Evolutionary conservation across 2,329 filamentous ascomycete species (phyloP).

Genomic region (Paecilomyces dactylethromorphus): DNA sequence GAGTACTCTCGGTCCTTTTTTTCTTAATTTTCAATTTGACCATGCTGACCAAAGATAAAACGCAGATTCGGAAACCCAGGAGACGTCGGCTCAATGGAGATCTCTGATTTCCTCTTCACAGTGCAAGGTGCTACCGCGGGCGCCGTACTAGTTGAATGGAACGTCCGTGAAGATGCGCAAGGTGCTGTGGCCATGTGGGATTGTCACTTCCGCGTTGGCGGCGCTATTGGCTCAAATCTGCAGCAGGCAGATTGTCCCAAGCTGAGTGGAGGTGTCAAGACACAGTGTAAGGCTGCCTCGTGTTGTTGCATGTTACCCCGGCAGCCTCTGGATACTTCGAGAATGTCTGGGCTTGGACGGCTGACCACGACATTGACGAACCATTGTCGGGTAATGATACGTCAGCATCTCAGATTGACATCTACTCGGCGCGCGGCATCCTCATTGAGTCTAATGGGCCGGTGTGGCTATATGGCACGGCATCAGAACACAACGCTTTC

Average conservation of each 20-base stretch:
- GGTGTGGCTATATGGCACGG: constrained; percentile 59
- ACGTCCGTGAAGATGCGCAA: constrained; percentile 20
- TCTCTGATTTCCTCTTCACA: constrained; percentile 29
- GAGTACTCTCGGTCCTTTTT: too few relatives aligned
- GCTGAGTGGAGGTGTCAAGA: constrained; percentile 5
- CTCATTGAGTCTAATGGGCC: constrained; percentile 42
- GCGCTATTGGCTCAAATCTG: constrained; percentile 27
- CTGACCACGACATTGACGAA: constrained; percentile 28
- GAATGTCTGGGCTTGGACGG: constrained; percentile 27
- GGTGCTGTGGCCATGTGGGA: constrained; percentile 22
- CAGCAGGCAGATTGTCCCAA: constrained; percentile 24
- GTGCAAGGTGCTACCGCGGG: constrained; percentile 28
- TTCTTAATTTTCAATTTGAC: too few relatives aligned
- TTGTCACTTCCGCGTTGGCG: too few relatives aligned
- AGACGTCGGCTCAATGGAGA: constrained; percentile 28
- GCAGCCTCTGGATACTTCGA: constrained; percentile 35
- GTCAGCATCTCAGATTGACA: constrained; percentile 72
- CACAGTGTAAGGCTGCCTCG: constrained; percentile 22
- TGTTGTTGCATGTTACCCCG: constrained; percentile 60
- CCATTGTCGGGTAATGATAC: constrained; percentile 10
- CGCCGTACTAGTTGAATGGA: constrained; percentile 31
- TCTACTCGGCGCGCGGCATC: constrained; percentile 47
- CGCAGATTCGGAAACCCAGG: constrained; percentile 24
- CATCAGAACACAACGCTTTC: constrained; percentile 59
- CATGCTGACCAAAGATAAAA: too few relatives aligned